Base-by-base conservation (phyloP, 495 filamentous ascomycete species). In the Pyrenopolyporus hunteri region DNA sequence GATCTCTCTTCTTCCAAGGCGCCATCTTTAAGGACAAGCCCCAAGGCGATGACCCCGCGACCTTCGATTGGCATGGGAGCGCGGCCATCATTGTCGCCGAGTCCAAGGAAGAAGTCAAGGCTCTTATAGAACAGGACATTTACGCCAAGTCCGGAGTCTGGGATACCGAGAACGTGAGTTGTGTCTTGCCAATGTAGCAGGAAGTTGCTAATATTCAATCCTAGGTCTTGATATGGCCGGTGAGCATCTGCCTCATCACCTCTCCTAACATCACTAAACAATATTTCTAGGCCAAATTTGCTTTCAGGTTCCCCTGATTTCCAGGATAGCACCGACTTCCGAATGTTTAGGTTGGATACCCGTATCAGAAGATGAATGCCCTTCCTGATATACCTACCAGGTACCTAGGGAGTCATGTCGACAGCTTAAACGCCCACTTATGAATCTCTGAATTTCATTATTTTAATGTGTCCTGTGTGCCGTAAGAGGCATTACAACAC, bases 131-230 rank as follows among this genome's bases (percentile, higher is more conserved):
- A 71, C 78, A 85, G 9, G 93, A 97, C 70, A 78, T 91, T 5
- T 96, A 96, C 67, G 74, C 77, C 13, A 74, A 68, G 47, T 72
- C 59, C n/a, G 87, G 83, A 0, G 89, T 97, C 10, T 97, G 93
- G 93, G 90, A 97, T 81, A 76, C 87, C 58, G 83, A 87, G 13
- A 92, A 90, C 69, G 87, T 89, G 57, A 56, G 67, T 69, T 46
- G 1, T 25, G 23, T 35, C 20, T 31, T 47, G 16, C 29, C 14
- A 46, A 59, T n/a, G n/a, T 35, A 2, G 23, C 22, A 29, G 16
- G 22, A 23, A 6, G 3, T 22, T 11, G 4, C 68, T 42, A 42
- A 71, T 39, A 33, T 9, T n/a, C 5, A 26, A 48, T 17, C 17
- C 11, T 37, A 71, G 69, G 60, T 47, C 44, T 70, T 78, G 32